These are phyloP conservation scores for Pseudoscleropodium purum DNA, from an alignment of 225 moss, liverwort and hornwort species.

Conservation along the genomic window DNA sequence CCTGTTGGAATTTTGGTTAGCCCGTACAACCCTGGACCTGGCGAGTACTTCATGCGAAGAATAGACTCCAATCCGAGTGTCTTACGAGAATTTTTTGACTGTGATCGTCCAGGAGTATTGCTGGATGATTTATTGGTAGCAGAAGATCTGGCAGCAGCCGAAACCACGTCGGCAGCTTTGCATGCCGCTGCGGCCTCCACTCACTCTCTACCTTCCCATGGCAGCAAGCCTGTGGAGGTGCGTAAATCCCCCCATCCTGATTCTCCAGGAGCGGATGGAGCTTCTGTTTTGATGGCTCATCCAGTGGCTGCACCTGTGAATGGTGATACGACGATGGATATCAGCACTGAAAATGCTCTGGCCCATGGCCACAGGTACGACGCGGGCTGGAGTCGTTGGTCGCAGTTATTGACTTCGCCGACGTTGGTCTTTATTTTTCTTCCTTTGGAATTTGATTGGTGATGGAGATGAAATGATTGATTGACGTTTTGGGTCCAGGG, in stretches of 20 bases:
- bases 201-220: slow-evolving; percentile 3
- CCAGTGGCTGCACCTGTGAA: slow-evolving; percentile 77
- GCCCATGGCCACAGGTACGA: slow-evolving; percentile 61
- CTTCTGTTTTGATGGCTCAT: slow-evolving; percentile 73
- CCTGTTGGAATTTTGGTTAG: neutral
- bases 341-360: slow-evolving; percentile 82
- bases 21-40: no score
- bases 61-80: neutral
- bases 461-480: neutral
- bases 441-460: no score
- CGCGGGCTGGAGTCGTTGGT: neutral
- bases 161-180: slow-evolving; percentile 37
- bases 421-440: neutral
- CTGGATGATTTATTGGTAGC: slow-evolving; percentile 68
- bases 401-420: neutral
- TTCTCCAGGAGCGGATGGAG: slow-evolving; percentile 26
- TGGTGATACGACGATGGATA: slow-evolving; percentile 85
- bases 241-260: slow-evolving; percentile 34
- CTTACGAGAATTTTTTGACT: neutral
- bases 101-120: slow-evolving; percentile 43
- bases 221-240: slow-evolving; percentile 14
- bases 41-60: neutral
- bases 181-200: slow-evolving; percentile 35
- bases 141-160: slow-evolving; percentile 56
- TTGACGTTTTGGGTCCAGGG: neutral